Evolutionary conservation across 1,139 yeast genomes (phyloP), one percentile per base, ranked within the genome.

Genomic region (Blastobotrys illinoisensis): DNA sequence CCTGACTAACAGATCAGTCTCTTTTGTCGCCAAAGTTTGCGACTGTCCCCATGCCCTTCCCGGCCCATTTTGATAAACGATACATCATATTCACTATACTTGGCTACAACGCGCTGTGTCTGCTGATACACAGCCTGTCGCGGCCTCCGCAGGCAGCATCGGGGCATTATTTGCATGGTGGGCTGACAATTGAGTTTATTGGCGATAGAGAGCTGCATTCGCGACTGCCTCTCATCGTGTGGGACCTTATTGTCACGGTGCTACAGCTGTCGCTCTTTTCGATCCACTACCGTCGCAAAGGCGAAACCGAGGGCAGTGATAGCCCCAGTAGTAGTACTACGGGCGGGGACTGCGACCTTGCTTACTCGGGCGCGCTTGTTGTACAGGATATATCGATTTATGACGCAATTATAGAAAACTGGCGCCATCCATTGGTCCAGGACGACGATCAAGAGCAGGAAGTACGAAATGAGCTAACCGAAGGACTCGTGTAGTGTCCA

Each of bases 131-230:
- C 54, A 23, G 44, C 24, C 16, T 61, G n/a, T 46, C 54, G 9
- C 54, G 53, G 13, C 59, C 57, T 14, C 62, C 62, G 5, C 48
- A 47, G 26, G 60, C 64, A 5, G 32, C 52, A 19, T 52, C 55
- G 3, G 48, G 49, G 47, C 44, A 26, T 14, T 67, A 60, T 52
- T 54, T 70, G 18, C 73, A 71, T 52, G 74, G 74, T 28, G 66
- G 71, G 1, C 56, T 70, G 20, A 66, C 72, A 11, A 67, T 69
- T 21, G 72, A 71, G 56, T 70, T 71, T 51, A 63, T 70, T 11
- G 74, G 74, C 5, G 63, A 56, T 11, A 64, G 62, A 49, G 64
- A 63, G 1, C 57, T 62, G 40, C 47, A 54, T 1, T 56, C 62
- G 5, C 53, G 62, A 18, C 9, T 57, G 6, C 62, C 63, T n/a